Conservation (phyloP, 2,329 filamentous ascomycete genomes). For the Clonostachys solani region DNA sequence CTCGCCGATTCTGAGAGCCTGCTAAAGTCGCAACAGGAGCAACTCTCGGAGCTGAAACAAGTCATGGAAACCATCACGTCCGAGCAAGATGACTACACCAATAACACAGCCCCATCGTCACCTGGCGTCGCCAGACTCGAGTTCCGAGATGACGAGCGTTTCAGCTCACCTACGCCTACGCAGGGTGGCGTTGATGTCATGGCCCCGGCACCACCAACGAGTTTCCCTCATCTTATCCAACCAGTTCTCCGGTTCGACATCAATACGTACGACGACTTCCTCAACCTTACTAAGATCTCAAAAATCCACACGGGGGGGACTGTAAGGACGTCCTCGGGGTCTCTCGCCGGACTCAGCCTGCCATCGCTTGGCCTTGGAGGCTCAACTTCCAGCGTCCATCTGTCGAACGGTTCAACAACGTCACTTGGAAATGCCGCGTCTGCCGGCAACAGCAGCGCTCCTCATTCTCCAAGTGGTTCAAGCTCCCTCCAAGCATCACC, state of each 20-base stretch:
- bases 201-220: constrained; percentile 56
- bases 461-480: constrained; percentile 45
- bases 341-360: constrained; percentile 47
- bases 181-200: constrained; percentile 35
- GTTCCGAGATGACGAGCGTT: constrained; percentile 36
- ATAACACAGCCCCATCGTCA: constrained; percentile 76
- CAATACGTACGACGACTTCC: constrained; percentile 79
- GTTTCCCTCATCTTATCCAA: constrained; percentile 78
- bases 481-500: not conserved
- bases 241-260: constrained; percentile 82
- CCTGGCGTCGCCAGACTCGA: constrained; percentile 73
- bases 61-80: constrained; percentile 85
- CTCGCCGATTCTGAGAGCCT: constrained; percentile 82
- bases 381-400: constrained; percentile 38
- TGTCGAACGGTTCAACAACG: constrained; percentile 56
- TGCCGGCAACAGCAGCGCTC: constrained; percentile 44
- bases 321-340: constrained; percentile 63
- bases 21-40: constrained; percentile 86
- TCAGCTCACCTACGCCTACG: constrained; percentile 20
- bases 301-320: constrained; percentile 52
- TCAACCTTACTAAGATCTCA: constrained; percentile 67
- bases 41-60: constrained; percentile 83
- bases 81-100: constrained; percentile 66
- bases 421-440: constrained; percentile 47
- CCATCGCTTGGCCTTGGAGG: constrained; percentile 37